Percentiles rank a stretch among this genome's conserved stretches.
Conservation (phyloP, 371 early-diverging fungal genomes). For the Saksenaea oblongispora region DNA sequence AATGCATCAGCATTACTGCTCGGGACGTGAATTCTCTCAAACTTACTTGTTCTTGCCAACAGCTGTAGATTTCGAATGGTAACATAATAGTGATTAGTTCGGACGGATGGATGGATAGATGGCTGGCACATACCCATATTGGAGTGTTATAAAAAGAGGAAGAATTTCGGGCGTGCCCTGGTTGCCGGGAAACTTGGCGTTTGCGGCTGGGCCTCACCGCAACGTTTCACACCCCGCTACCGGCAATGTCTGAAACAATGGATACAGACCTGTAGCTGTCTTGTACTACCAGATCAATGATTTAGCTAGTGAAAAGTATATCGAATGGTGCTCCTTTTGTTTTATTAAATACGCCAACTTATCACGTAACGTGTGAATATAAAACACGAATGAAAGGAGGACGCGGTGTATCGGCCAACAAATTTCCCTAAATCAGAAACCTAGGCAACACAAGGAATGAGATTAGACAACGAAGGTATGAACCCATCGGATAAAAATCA, state of each 20-base stretch:
- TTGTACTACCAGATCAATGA: not conserved
- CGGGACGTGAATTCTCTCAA: not conserved
- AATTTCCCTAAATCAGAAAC: no score
- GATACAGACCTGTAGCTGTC: not conserved
- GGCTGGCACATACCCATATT: conserved; percentile 32
- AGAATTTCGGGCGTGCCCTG: conserved; percentile 4
- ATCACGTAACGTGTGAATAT: no score
- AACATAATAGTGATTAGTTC: not conserved
- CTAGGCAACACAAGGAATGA: no score
- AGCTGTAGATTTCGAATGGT: conserved; percentile 49
- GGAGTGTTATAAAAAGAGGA: conserved; percentile 14
- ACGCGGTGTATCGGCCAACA: no score
- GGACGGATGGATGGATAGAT: conserved; percentile 30
- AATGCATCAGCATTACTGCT: conserved; percentile 5
- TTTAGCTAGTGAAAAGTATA: not conserved
- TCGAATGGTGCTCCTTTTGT: not conserved
- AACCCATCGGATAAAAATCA: no score
- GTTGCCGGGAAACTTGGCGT: not conserved
- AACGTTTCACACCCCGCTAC: not conserved
- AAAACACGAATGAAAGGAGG: no score
- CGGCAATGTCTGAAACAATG: not conserved
- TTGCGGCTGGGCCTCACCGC: not conserved
- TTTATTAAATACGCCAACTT: not conserved
- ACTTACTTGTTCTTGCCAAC: conserved; percentile 96
- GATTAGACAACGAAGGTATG: no score